phyloP scores from a whole-genome alignment of 192 early-diverging fungal species.

The Mortierella claussenii region DNA sequence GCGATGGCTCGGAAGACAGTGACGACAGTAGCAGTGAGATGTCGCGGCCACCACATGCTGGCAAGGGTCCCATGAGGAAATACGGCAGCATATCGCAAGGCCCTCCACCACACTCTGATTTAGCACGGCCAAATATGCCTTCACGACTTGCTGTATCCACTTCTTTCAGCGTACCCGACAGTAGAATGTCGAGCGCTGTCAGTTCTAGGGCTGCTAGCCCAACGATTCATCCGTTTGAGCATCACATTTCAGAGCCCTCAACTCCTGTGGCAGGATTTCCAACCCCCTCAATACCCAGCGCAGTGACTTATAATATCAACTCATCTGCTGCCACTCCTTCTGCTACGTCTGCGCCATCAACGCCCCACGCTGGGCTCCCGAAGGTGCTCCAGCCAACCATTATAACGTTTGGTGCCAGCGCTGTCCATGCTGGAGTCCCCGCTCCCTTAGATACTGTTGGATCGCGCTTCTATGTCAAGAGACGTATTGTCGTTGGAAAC shows the following conservation, averaged over 20 bases:
- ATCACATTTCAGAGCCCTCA: slow-evolving; percentile 28
- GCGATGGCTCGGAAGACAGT: slow-evolving; percentile 42
- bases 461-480: slow-evolving; percentile 79
- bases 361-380: not conserved
- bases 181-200: slow-evolving; percentile 29
- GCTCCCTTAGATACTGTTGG: slow-evolving; percentile 57
- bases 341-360: not conserved
- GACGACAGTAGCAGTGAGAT: slow-evolving; percentile 16
- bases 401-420: slow-evolving; percentile 44
- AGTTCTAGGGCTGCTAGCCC: slow-evolving; percentile 41
- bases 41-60: slow-evolving; percentile 22
- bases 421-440: slow-evolving; percentile 35
- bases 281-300: not conserved
- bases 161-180: slow-evolving; percentile 14
- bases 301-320: not conserved
- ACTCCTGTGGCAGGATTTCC: slow-evolving; percentile 20
- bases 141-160: not conserved
- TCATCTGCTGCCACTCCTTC: not conserved
- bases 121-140: not conserved
- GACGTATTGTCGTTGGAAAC: slow-evolving; percentile 75
- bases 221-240: slow-evolving; percentile 34
- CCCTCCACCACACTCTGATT: not conserved
- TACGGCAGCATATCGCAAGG: slow-evolving; percentile 39
- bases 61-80: slow-evolving; percentile 48
- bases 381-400: slow-evolving; percentile 36